Evolutionary conservation across 2,329 filamentous ascomycete species (phyloP).

Genomic region (Sclerotinia glacialis): DNA sequence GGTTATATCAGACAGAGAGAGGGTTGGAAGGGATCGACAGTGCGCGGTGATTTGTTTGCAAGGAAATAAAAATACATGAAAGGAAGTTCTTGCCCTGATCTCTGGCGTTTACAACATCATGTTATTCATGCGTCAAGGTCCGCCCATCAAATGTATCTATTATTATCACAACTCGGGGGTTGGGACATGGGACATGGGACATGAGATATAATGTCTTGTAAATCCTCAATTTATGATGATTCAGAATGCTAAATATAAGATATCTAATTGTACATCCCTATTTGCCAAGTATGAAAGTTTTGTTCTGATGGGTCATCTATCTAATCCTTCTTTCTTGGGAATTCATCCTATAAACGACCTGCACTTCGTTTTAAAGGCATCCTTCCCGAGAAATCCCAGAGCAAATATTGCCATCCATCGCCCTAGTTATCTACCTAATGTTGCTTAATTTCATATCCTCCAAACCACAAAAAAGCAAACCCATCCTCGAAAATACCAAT

Average conservation of each 20-base stretch:
- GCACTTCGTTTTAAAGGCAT: slow-evolving; percentile 39
- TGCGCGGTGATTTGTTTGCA: too few species aligned
- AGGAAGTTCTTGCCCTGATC: too few species aligned
- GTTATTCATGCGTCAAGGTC: too few species aligned
- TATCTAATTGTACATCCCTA: slow-evolving; percentile 15
- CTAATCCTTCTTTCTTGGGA: slow-evolving; percentile 13
- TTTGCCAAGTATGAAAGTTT: neutral
- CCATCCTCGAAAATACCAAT: neutral
- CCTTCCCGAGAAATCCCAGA: slow-evolving; percentile 8
- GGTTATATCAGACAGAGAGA: too few species aligned
- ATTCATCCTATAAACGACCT: slow-evolving; percentile 35
- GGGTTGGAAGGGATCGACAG: too few species aligned
- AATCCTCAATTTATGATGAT: slow-evolving; percentile 16
- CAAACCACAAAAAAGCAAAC: slow-evolving; percentile 17
- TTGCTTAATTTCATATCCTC: slow-evolving; percentile 4
- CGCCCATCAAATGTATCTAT: too few species aligned
- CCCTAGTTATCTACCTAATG: neutral
- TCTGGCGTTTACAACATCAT: too few species aligned
- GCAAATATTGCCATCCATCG: slow-evolving; percentile 13
- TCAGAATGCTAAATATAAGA: slow-evolving; percentile 4
- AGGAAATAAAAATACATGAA: too few species aligned
- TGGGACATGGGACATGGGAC: too few species aligned
- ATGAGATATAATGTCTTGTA: neutral
- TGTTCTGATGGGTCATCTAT: slow-evolving; percentile 5
- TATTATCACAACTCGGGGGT: too few species aligned